Conservation (phyloP, 768 basidiomycete genomes). For the Tylopilus intermedius region DNA sequence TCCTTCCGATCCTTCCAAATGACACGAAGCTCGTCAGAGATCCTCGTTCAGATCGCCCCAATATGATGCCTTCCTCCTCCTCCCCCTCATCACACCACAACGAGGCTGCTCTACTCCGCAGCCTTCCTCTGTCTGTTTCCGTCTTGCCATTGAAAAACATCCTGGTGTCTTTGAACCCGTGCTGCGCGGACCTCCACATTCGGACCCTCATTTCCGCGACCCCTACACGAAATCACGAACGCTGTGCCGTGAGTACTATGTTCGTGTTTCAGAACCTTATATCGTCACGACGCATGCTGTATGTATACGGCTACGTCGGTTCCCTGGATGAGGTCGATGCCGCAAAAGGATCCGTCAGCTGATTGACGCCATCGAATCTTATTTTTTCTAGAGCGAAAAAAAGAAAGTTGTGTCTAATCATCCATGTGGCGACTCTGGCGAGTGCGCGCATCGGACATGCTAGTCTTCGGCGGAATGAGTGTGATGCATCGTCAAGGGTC, state of each 20-base stretch:
- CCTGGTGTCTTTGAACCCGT: neutral
- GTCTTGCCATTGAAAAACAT: neutral
- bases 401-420: neutral
- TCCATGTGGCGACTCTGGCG: neutral
- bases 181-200: neutral
- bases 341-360: neutral
- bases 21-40: neutral
- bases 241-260: neutral
- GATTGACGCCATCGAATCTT: neutral
- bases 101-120: neutral
- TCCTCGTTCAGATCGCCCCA: neutral
- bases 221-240: slow-evolving; percentile 1
- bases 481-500: slow-evolving; percentile 6
- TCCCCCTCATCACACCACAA: neutral
- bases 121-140: too few relatives aligned
- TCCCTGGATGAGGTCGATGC: neutral
- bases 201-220: slow-evolving; percentile 1
- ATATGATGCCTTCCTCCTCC: too few relatives aligned
- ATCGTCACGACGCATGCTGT: neutral
- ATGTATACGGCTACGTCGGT: neutral
- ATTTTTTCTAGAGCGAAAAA: neutral
- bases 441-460: slow-evolving; percentile 8
- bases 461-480: neutral
- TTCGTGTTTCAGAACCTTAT: slow-evolving; percentile 9
- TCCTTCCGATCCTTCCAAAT: neutral